Evolutionary conservation across 331 rosid species (phyloP).

Genomic region (Quercus tomentella): DNA sequence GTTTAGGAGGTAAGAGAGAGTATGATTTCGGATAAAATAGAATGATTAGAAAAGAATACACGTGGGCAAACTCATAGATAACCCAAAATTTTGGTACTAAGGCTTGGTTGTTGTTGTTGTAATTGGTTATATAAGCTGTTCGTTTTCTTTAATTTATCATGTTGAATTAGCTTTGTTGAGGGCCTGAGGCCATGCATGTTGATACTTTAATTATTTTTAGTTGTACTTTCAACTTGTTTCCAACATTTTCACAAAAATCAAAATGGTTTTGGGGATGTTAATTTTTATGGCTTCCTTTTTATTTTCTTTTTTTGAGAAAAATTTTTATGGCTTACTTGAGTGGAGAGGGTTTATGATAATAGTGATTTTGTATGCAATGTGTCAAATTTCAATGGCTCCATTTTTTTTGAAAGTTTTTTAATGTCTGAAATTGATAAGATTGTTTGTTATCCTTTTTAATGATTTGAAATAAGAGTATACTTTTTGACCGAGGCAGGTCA

Average conservation of each 20-base stretch:
- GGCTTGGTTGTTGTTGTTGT: no score
- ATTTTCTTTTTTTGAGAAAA: not conserved
- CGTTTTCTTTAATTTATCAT: not conserved
- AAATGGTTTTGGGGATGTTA: not conserved
- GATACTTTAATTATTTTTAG: not conserved
- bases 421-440: not conserved
- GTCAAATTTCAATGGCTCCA: not conserved
- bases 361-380: not conserved
- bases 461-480: not conserved
- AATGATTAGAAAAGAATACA: no score
- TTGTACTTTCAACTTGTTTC: not conserved
- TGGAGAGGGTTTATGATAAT: not conserved
- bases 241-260: not conserved
- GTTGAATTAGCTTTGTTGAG: not conserved
- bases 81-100: no score
- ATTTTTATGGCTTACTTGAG: not conserved
- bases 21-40: no score
- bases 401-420: not conserved
- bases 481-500: slow-evolving; percentile 41
- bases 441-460: not conserved
- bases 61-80: no score
- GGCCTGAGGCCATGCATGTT: not conserved
- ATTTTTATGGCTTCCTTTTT: no score
- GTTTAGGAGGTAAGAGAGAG: no score
- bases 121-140: no score